These are phyloP conservation scores for Tulasnella calospora DNA, from an alignment of 768 basidiomycete species.

Conservation along the genomic window DNA sequence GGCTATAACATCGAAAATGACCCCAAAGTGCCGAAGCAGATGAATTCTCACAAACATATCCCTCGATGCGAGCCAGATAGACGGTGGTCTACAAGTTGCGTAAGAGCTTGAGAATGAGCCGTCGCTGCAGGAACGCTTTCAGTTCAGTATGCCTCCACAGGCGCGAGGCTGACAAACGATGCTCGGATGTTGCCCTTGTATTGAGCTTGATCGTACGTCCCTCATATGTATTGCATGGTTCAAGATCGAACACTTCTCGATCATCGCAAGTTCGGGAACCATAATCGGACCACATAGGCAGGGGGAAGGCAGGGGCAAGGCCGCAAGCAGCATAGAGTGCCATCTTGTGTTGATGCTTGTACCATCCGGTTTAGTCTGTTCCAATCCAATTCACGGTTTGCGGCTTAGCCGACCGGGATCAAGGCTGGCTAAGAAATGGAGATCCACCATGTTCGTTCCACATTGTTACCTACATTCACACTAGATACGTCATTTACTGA, in stretches of 20 bases:
- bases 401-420: background rate
- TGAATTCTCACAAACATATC: background rate
- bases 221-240: background rate
- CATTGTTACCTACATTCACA: conserved; percentile 10
- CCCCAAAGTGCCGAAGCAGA: background rate
- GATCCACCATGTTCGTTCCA: background rate
- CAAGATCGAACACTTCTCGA: background rate
- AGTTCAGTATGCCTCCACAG: background rate
- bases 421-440: background rate
- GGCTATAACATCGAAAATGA: background rate
- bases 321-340: too few relatives aligned
- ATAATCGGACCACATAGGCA: background rate
- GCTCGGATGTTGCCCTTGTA: too few relatives aligned
- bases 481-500: background rate
- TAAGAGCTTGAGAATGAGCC: background rate
- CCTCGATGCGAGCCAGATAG: background rate
- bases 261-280: background rate
- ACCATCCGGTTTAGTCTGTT: too few relatives aligned
- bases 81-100: background rate
- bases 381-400: too few relatives aligned
- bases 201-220: background rate
- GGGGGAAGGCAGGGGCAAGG: too few relatives aligned
- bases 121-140: background rate
- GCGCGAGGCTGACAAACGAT: background rate
- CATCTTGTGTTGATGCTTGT: too few relatives aligned